phyloP scores from a whole-genome alignment of 1,284 basidiomycete genomes.

The Clitocybe nebularis region DNA sequence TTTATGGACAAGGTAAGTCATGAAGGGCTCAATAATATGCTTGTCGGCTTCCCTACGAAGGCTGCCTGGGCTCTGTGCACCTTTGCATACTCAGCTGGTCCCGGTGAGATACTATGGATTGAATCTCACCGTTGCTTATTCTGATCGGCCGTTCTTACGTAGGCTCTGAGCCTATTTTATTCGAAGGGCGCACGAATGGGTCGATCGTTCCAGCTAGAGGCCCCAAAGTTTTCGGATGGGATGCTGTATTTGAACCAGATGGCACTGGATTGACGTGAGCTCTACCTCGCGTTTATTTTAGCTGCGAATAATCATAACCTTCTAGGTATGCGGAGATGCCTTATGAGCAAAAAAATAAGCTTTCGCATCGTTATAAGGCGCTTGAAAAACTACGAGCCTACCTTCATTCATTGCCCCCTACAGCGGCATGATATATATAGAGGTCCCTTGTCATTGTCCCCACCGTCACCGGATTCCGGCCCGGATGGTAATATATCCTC shows the following conservation, averaged over 20 bases:
- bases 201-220: conserved; percentile 86
- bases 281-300: not conserved
- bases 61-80: conserved; percentile 91
- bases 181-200: conserved; percentile 90
- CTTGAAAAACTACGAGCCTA: conserved; percentile 77
- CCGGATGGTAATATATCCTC: too few species aligned
- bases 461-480: too few species aligned
- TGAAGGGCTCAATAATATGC: conserved; percentile 84
- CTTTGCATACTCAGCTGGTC: conserved; percentile 89
- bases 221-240: conserved; percentile 81
- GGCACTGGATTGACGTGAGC: conserved; percentile 74
- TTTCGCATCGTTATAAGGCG: conserved; percentile 90
- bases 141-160: not conserved
- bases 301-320: conserved; percentile 10
- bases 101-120: conserved; percentile 35
- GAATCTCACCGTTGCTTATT: not conserved
- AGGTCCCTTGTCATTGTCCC: not conserved
- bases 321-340: conserved; percentile 93
- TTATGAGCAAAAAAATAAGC: conserved; percentile 77
- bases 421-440: not conserved
- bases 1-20: conserved; percentile 82
- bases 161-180: conserved; percentile 74
- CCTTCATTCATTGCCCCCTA: conserved; percentile 35
- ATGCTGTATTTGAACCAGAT: conserved; percentile 83
- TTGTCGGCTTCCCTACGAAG: conserved; percentile 80